phyloP scores from a whole-genome alignment of 768 basidiomycete species.

The Pleurotus platypus region DNA sequence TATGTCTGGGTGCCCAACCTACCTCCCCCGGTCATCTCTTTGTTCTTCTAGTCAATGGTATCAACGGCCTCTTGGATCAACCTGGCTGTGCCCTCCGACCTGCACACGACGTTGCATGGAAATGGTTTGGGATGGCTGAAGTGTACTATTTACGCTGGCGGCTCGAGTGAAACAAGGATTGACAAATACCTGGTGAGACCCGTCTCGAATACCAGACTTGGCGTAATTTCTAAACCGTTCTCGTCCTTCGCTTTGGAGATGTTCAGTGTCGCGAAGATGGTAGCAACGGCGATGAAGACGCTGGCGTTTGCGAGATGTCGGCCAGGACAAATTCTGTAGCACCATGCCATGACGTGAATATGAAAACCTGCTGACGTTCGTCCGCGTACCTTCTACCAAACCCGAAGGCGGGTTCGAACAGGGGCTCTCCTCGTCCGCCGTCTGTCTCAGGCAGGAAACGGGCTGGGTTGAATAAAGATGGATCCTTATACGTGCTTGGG shows the following conservation, averaged over 20 bases:
- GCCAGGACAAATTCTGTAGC: constrained; percentile 43
- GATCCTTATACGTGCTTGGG: background rate
- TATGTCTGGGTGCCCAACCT: too few relatives aligned
- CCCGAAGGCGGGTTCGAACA: background rate
- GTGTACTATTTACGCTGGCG: background rate
- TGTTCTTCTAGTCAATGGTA: background rate
- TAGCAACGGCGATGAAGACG: constrained; percentile 41
- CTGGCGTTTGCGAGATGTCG: constrained; percentile 41
- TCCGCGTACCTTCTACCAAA: constrained; percentile 3
- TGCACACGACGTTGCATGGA: constrained; percentile 9
- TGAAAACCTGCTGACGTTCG: background rate
- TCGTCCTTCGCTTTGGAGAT: constrained; percentile 35
- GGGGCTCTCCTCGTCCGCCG: background rate
- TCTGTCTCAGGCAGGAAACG: background rate
- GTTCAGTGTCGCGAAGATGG: constrained; percentile 43
- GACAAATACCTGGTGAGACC: constrained; percentile 38
- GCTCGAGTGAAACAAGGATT: background rate
- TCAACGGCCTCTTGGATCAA: background rate
- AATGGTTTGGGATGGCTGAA: constrained; percentile 11
- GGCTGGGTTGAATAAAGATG: background rate
- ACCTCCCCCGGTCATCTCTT: too few relatives aligned
- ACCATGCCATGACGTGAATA: constrained; percentile 17
- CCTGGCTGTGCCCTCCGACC: background rate
- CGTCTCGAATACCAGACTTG: constrained; percentile 35
- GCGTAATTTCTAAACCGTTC: constrained; percentile 31